phyloP scores from a whole-genome alignment of 208 protist genomes.

The Acanthamoeba sp. region DNA sequence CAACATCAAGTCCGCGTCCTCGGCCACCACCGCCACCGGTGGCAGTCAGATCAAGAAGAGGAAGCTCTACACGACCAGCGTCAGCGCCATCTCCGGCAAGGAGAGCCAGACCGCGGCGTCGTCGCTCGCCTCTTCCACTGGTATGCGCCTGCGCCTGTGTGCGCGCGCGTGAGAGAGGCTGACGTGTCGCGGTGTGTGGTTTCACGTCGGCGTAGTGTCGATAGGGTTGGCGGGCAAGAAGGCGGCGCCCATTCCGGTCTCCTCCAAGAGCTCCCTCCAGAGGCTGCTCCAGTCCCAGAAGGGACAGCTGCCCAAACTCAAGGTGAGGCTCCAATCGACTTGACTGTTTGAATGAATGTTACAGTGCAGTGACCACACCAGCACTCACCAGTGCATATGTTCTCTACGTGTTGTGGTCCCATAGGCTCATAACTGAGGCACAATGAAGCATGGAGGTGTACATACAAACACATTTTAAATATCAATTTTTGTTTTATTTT shows the following conservation, averaged over 20 bases:
- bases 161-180: no score
- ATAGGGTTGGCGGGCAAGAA: conserved; percentile 8
- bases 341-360: no score
- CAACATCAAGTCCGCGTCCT: background rate
- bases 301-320: conserved; percentile 16
- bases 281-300: conserved; percentile 36
- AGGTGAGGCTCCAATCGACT: no score
- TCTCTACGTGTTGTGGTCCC: no score
- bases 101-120: background rate
- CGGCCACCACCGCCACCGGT: background rate
- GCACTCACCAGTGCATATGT: no score
- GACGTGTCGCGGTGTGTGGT: background rate
- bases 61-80: background rate
- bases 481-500: no score
- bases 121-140: conserved; percentile 14
- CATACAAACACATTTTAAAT: no score
- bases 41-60: conserved; percentile 16
- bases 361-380: no score
- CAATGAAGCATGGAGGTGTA: no score
- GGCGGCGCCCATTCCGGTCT: background rate
- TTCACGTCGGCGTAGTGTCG: background rate
- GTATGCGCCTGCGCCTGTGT: no score
- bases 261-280: conserved; percentile 36
- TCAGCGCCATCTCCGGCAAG: background rate
- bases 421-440: no score